Evolutionary conservation across 768 basidiomycete genomes (phyloP), one percentile per base, ranked within the genome.

Genomic region (Suillus hirtellus): DNA sequence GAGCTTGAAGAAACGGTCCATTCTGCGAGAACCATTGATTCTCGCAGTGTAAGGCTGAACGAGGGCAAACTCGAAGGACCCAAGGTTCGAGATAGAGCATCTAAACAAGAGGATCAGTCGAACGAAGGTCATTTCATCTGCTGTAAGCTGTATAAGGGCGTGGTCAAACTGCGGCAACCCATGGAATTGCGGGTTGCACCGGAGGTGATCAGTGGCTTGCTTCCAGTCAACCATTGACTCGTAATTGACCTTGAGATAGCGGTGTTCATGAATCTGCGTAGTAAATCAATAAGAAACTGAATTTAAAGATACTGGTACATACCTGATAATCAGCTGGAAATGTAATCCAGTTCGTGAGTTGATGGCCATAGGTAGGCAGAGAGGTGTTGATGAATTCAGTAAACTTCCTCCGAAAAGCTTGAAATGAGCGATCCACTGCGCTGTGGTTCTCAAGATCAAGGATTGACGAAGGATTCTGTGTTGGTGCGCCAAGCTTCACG

Each of bases 131-230:
- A 31, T 40, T 2, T 38, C 1, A 0, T 64, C 49, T 2, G 4
- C 15, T 0, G 34, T 65, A 2, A 52, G 27, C 11, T 60, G 60
- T 21, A 65, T 49, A 2, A 60, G 54, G 7, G 52, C 69, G 53
- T 43, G 71, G 59, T 76, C 71, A 37, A 71, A 75, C 1, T 67
- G 66, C 9, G 71, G 69, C 1, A 52, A 46, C 15, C 69, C 59
- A 50, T 74, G 69, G 65, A 78, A 79, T 0, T 58, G 59, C 31
- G 71, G 74, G 60, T 71, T 75, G 59, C 70, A 73, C 8, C 68
- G 61, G 2, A 79, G 64, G 50, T 71, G 67, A 61, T 79, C 69
- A 0, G 67, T 67, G 3, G 62, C 64, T 15, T 64, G 46, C 11
- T 63, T 59, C 75, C 76, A 78, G 66, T 72, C 67, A 4, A 72